A percentile compares a stretch with the other conserved stretches of the same genome.
phyloP scores from a whole-genome alignment of 495 filamentous ascomycete genomes.

The Thermothielavioides terrestris region DNA sequence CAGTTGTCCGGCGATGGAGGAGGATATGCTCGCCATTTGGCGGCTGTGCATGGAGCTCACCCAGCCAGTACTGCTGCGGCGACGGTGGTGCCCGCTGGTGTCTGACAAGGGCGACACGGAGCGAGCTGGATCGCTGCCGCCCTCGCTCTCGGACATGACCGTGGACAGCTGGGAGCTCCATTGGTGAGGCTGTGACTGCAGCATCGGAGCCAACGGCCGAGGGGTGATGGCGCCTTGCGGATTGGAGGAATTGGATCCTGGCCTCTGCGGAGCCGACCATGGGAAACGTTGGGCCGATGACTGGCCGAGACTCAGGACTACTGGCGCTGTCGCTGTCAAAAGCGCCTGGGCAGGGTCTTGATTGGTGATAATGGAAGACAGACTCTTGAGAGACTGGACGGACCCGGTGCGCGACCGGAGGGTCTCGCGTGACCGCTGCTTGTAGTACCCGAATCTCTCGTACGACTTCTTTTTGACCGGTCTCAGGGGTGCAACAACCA shows the following conservation, averaged over 20 bases:
- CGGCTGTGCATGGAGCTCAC: constrained; percentile 39
- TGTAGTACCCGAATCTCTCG: constrained; percentile 41
- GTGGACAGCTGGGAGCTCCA: constrained; percentile 72
- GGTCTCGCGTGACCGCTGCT: constrained; percentile 39
- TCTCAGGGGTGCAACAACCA: constrained; percentile 43
- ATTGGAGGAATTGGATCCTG: constrained; percentile 17
- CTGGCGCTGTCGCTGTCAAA: constrained; percentile 21
- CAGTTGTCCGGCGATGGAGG: constrained; percentile 34
- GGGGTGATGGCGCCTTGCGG: constrained; percentile 5
- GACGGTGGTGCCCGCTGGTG: constrained; percentile 15
- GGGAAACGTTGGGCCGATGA: constrained; percentile 13
- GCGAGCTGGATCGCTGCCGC: constrained; percentile 36
- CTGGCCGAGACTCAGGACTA: constrained; percentile 18
- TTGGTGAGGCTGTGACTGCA: constrained; percentile 39
- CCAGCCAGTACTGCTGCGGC: constrained; percentile 32
- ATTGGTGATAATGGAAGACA: constrained; percentile 37
- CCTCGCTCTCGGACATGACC: constrained; percentile 57
- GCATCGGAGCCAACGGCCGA: constrained; percentile 24
- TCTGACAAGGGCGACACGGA: constrained; percentile 36
- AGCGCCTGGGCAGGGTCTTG: constrained; percentile 35
- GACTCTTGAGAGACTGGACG: constrained; percentile 37
- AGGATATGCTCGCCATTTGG: constrained; percentile 45
- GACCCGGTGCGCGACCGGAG: constrained; percentile 40
- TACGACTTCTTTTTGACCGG: constrained; percentile 36
- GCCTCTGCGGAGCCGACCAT: constrained; percentile 18